Base-by-base conservation (phyloP, 148 eudicot genomes). In the Camellia granthamiana region DNA sequence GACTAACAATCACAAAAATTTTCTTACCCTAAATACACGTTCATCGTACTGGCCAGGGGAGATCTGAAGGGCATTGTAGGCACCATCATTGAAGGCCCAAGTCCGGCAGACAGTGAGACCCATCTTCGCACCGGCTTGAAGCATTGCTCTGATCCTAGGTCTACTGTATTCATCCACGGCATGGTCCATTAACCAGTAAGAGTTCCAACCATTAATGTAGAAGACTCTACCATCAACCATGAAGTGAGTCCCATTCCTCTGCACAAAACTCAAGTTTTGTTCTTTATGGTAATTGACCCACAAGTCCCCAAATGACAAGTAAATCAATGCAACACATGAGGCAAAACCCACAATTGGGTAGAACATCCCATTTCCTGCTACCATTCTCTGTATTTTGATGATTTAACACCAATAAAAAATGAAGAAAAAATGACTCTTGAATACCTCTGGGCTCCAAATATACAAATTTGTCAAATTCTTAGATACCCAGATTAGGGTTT, bases 151-250 rank as follows among this genome's bases (percentile, higher is more conserved):
- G 18, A 96, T 87, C 78, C 90, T 89, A 7, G 87, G 82, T 75
- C 88, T 88, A 16, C 82, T 83, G n/a, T 70, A 74, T 0, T 65
- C 88, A 68, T 94, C 90, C 77, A 87, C 97, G 76, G 94, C 95
- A 79, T 93, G 94, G 74, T 94, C 93, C 98, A 96, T 96, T 64
- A 96, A 83, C 99, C 99, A 96, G 79, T 96, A 96, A 66, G 99
- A 96, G 67, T 96, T 96, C 98, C 98, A 96, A 19, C 99, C 99
- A 87, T 96, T 96, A 4, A 92, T 78, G 75, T 90, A 96, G 67
- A 93, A 96, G 15, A 90, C 86, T 60, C 75, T 82, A 15, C 92
- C 97, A 83, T 96, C 98, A 71, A 93, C 81, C 77, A 85, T 54
- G 83, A 96, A 92, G 81, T 94, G 98, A 79, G 89, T 90, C 43